Percentiles rank a stretch among this genome's conserved stretches.
phyloP scores from a whole-genome alignment of 345 rosid species.

The Gossypium herbaceum region DNA sequence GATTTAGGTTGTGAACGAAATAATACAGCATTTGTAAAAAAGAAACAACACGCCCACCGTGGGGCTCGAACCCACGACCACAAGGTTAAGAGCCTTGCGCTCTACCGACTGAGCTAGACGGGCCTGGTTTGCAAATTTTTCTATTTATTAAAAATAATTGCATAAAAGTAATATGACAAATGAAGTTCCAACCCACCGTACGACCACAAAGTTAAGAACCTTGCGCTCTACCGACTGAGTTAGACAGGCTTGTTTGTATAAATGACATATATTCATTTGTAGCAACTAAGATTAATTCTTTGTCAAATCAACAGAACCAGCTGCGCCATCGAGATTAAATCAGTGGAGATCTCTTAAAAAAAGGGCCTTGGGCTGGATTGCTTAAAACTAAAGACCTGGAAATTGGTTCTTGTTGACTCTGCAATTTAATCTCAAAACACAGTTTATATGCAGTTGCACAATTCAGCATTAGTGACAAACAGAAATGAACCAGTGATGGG shows the following conservation, averaged over 20 bases:
- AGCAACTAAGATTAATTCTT: too few species aligned
- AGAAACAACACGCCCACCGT: constrained; percentile 25
- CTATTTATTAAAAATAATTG: accelerated
- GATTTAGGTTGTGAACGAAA: too few species aligned
- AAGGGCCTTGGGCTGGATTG: background rate
- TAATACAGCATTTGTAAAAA: too few species aligned
- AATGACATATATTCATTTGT: too few species aligned
- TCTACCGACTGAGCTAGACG: constrained; percentile 41
- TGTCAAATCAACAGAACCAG: too few species aligned
- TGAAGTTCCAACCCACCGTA: background rate
- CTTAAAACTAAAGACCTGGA: background rate
- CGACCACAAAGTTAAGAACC: constrained; percentile 54
- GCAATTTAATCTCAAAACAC: background rate
- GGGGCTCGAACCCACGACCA: constrained; percentile 55
- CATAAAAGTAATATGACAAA: too few species aligned
- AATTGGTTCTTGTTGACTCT: background rate
- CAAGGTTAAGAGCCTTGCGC: constrained; percentile 53
- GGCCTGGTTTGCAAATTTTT: background rate
- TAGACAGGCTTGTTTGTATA: constrained; percentile 11
- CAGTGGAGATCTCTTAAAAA: background rate
- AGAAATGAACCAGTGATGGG: background rate
- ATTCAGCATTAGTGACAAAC: background rate
- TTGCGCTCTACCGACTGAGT: constrained; percentile 41
- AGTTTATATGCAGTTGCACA: background rate
- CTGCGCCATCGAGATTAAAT: background rate